Evolutionary conservation across 2,329 filamentous ascomycete species (phyloP).

Genomic region (Diaporthe batatas): DNA sequence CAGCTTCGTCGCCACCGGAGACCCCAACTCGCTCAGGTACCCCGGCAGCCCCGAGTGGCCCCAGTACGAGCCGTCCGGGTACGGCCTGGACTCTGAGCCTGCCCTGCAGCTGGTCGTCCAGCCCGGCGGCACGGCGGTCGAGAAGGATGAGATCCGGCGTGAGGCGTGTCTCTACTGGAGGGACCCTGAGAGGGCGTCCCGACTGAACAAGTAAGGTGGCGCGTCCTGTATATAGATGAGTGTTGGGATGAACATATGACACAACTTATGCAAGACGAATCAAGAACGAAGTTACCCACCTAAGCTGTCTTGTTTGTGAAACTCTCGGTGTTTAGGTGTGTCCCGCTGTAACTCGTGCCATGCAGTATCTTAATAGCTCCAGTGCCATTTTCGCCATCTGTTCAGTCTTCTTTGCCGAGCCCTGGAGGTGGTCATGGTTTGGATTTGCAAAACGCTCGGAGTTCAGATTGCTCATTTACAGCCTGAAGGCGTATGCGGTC

Average conservation of each 20-base stretch:
- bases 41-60: conserved; percentile 47
- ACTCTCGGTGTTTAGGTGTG: too few relatives aligned
- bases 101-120: conserved; percentile 52
- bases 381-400: too few relatives aligned
- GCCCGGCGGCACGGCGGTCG: conserved; percentile 49
- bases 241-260: neutral
- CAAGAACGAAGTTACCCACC: too few relatives aligned
- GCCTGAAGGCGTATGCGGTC: too few relatives aligned
- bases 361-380: too few relatives aligned
- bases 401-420: too few relatives aligned
- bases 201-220: conserved; percentile 51
- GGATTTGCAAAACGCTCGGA: too few relatives aligned
- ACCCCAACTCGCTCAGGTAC: conserved; percentile 50
- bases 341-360: too few relatives aligned
- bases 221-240: neutral
- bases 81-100: conserved; percentile 46
- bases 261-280: neutral
- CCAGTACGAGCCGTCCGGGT: conserved; percentile 46
- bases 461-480: too few relatives aligned
- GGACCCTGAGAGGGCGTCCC: conserved; percentile 50
- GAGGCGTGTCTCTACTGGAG: conserved; percentile 54
- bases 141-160: conserved; percentile 51
- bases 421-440: too few relatives aligned
- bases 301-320: too few relatives aligned
- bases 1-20: conserved; percentile 53